A percentile compares a stretch with the other conserved stretches of the same genome.
Conservation (phyloP, 176 grass and related monocot species). For the Lolium perenne region DNA sequence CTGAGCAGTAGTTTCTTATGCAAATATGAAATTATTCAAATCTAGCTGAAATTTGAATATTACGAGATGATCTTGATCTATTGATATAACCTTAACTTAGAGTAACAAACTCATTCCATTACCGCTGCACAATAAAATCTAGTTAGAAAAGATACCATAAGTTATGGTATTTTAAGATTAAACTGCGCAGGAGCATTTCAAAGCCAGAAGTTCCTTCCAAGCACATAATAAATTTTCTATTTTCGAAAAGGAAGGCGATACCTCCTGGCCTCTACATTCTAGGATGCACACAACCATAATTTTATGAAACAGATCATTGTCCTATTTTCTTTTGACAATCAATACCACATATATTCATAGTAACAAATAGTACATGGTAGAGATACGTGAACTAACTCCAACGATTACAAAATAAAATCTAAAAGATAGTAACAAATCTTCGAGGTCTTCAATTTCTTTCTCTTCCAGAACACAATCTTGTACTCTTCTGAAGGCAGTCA, state of each 20-base stretch:
- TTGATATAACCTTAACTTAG: constrained; percentile 3
- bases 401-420: no score
- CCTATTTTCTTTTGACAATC: no score
- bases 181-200: neutral
- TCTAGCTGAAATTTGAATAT: no score
- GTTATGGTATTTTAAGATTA: neutral
- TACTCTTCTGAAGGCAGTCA: no score
- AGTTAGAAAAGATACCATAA: neutral
- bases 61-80: neutral
- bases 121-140: no score
- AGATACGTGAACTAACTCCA: no score
- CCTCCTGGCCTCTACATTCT: neutral
- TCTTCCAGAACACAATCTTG: no score
- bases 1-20: neutral
- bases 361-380: no score
- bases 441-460: no score
- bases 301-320: neutral
- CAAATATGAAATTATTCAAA: neutral
- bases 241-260: neutral
- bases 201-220: neutral
- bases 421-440: no score
- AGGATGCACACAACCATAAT: neutral
- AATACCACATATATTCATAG: no score
- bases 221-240: neutral
- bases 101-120: neutral